Conservation (phyloP, 73 alveolate species). For the Tetrahymena malaccensis region DNA sequence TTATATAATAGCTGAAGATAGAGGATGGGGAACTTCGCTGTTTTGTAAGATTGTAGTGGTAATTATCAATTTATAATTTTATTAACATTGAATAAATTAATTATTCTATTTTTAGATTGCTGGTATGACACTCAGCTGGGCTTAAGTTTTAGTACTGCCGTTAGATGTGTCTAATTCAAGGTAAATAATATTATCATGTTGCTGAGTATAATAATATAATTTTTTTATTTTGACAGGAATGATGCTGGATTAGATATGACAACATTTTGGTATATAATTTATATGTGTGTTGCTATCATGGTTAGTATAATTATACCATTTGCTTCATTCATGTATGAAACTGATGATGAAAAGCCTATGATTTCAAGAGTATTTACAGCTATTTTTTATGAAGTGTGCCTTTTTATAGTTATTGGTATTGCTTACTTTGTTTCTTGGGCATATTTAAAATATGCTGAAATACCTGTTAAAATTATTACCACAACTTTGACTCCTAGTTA, state of each 20-base stretch:
- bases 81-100: neutral
- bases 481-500: neutral
- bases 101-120: neutral
- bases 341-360: conserved; percentile 75
- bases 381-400: conserved; percentile 31
- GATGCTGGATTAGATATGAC: conserved; percentile 73
- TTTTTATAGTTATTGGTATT: conserved; percentile 37
- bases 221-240: conserved; percentile 7
- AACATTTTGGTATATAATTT: conserved; percentile 73
- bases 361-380: conserved; percentile 55
- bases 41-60: conserved; percentile 35
- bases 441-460: conserved; percentile 36
- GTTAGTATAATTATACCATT: conserved; percentile 64
- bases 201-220: neutral
- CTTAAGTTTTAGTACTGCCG: conserved; percentile 70
- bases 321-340: conserved; percentile 69
- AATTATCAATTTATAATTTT: neutral
- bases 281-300: conserved; percentile 51
- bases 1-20: conserved; percentile 11
- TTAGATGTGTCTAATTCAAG: conserved; percentile 73
- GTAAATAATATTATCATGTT: neutral
- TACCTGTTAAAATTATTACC: conserved; percentile 47
- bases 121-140: conserved; percentile 66
- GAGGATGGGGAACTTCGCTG: conserved; percentile 39
- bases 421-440: conserved; percentile 56